Conservation (phyloP, 352 stramenopile genomes). For the Globisporangium radiosum region DNA sequence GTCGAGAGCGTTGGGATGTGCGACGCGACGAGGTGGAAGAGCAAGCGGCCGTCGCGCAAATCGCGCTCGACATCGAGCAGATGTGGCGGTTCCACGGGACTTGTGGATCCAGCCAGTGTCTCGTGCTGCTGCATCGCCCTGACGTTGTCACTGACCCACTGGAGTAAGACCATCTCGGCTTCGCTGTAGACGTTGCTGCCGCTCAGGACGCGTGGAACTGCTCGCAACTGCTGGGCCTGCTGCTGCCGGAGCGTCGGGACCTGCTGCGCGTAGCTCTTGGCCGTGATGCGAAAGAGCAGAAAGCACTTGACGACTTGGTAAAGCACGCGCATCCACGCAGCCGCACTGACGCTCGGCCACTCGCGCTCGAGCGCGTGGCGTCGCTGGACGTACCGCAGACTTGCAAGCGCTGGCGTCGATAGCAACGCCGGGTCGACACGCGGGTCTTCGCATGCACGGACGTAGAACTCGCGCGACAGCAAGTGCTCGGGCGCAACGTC, state of each 20-base stretch:
- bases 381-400: slow-evolving; percentile 49
- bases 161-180: slow-evolving; percentile 85
- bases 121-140: background rate
- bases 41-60: slow-evolving; percentile 60
- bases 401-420: slow-evolving; percentile 24
- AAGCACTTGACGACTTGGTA: slow-evolving; percentile 93
- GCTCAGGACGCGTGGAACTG: slow-evolving; percentile 22
- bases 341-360: slow-evolving; percentile 36
- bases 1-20: slow-evolving; percentile 83
- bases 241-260: slow-evolving; percentile 7
- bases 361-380: slow-evolving; percentile 48
- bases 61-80: slow-evolving; percentile 58
- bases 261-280: slow-evolving; percentile 63
- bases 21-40: slow-evolving; percentile 83
- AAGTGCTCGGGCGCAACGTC: slow-evolving; percentile 79
- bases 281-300: slow-evolving; percentile 85
- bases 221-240: slow-evolving; percentile 12
- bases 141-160: slow-evolving; percentile 86
- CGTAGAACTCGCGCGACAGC: slow-evolving; percentile 71
- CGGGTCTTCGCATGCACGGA: slow-evolving; percentile 68
- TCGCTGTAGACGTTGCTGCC: slow-evolving; percentile 91
- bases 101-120: too few species aligned
- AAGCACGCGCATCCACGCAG: slow-evolving; percentile 84
- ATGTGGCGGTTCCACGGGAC: slow-evolving; percentile 9
- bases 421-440: slow-evolving; percentile 40